These are phyloP conservation scores for Hypoxylon fuscum DNA, from an alignment of 495 filamentous ascomycete species.

Conservation along the genomic window DNA sequence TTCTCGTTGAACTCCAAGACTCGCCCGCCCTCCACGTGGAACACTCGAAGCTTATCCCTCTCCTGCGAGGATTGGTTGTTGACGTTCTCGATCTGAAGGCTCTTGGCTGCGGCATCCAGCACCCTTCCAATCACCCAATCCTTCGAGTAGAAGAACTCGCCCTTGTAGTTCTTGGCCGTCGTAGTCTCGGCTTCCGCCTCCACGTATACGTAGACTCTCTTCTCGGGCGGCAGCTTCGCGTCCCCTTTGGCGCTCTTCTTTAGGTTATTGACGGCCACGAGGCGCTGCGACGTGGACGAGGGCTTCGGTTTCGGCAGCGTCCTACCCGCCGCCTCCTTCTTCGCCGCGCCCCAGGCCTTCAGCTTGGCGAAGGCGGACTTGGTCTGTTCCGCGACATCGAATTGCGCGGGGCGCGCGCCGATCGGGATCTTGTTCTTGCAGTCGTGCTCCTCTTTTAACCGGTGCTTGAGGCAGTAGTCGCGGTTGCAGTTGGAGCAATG, in stretches of 20 bases:
- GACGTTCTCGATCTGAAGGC: slow-evolving; percentile 82
- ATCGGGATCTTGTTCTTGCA: slow-evolving; percentile 74
- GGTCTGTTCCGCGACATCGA: slow-evolving; percentile 58
- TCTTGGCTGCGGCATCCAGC: slow-evolving; percentile 85
- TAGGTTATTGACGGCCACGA: slow-evolving; percentile 73
- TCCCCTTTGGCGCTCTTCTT: slow-evolving; percentile 92
- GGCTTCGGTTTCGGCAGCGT: slow-evolving; percentile 68
- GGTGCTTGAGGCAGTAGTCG: slow-evolving; percentile 92
- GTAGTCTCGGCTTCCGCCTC: slow-evolving; percentile 84
- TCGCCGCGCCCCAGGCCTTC: slow-evolving; percentile 61
- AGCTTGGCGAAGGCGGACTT: slow-evolving; percentile 73
- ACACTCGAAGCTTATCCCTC: slow-evolving; percentile 81
- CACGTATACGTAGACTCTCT: slow-evolving; percentile 84
- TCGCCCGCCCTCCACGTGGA: slow-evolving; percentile 89
- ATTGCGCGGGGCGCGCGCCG: slow-evolving; percentile 64
- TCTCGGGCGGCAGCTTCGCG: slow-evolving; percentile 76
- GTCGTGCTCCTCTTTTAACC: slow-evolving; percentile 86
- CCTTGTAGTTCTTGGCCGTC: slow-evolving; percentile 75
- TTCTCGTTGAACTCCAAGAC: slow-evolving; percentile 88
- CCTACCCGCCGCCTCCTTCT: slow-evolving; percentile 55
- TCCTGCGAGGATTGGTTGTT: slow-evolving; percentile 85
- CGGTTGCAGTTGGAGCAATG: slow-evolving; percentile 82
- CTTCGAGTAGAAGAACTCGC: slow-evolving; percentile 83
- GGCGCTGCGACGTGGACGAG: slow-evolving; percentile 64
- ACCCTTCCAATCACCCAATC: slow-evolving; percentile 90